Percentiles rank a stretch among this genome's conserved stretches.
Conservation (phyloP, 495 filamentous ascomycete genomes). For the Hypoxylon lienhwacheense region DNA sequence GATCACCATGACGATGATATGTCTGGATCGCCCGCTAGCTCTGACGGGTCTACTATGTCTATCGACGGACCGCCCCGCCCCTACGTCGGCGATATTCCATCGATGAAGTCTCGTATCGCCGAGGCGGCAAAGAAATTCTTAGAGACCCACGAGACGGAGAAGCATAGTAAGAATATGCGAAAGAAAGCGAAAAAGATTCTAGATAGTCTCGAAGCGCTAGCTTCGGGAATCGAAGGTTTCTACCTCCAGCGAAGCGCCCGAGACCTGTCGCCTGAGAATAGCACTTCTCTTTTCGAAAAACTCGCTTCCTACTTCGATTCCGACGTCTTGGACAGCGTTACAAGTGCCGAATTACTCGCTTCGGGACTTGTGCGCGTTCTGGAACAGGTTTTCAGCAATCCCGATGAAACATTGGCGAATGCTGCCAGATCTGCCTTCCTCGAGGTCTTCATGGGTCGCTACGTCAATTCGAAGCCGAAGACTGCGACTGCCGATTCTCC, state of each 20-base stretch:
- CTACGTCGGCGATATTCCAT: slow-evolving; percentile 54
- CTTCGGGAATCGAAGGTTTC: slow-evolving; percentile 67
- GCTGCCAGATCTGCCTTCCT: slow-evolving; percentile 81
- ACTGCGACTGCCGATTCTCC: slow-evolving; percentile 64
- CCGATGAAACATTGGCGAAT: slow-evolving; percentile 55
- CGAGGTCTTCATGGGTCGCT: slow-evolving; percentile 87
- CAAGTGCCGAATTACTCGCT: slow-evolving; percentile 91
- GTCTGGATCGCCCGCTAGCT: slow-evolving; percentile 70
- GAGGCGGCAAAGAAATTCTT: slow-evolving; percentile 78
- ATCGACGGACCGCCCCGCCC: slow-evolving; percentile 52
- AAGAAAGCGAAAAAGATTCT: slow-evolving; percentile 77
- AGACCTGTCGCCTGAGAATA: slow-evolving; percentile 51
- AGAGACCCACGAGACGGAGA: slow-evolving; percentile 75
- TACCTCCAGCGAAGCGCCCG: slow-evolving; percentile 59
- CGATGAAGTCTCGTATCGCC: slow-evolving; percentile 73
- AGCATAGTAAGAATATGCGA: slow-evolving; percentile 67
- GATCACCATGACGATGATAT: slow-evolving; percentile 60
- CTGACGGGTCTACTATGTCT: slow-evolving; percentile 60
- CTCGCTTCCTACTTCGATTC: slow-evolving; percentile 88
- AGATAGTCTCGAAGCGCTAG: slow-evolving; percentile 68
- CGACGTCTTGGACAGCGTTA: slow-evolving; percentile 85
- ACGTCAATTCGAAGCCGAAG: slow-evolving; percentile 62
- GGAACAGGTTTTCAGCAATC: slow-evolving; percentile 77
- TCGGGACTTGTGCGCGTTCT: slow-evolving; percentile 86
- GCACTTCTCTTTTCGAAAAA: slow-evolving; percentile 68